Conservation (phyloP, 257 asterid species). For the Linderniella brevidens region DNA sequence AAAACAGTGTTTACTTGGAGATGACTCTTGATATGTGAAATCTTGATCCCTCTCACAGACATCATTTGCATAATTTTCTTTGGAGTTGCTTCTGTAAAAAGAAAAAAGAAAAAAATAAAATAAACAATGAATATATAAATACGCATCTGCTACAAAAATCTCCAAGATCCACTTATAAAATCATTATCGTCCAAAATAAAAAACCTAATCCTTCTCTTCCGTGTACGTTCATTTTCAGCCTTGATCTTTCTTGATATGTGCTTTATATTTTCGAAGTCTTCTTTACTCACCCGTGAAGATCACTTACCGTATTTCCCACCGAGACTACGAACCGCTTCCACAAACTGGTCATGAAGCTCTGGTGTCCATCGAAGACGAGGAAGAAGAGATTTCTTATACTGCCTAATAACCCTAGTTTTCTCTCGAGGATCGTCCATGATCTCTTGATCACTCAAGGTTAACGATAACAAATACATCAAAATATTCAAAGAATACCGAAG, state of each 20-base stretch:
- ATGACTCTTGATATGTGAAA: conserved; percentile 44
- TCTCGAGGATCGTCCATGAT: conserved; percentile 7
- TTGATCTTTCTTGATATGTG: neutral
- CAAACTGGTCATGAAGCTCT: conserved; percentile 25
- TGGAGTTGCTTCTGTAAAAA: conserved; percentile 35
- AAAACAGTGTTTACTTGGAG: conserved; percentile 24
- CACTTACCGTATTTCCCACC: conserved; percentile 28
- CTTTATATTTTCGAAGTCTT: neutral
- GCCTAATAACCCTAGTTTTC: conserved; percentile 17
- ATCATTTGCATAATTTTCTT: conserved; percentile 33
- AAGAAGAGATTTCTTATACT: conserved; percentile 19
- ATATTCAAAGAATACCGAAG: too few species aligned
- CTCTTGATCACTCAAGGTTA: conserved; percentile 1
- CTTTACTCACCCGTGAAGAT: neutral
- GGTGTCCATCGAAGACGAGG: conserved; percentile 35
- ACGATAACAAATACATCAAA: neutral
- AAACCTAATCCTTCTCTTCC: too few species aligned
- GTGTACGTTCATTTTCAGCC: neutral
- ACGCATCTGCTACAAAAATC: neutral
- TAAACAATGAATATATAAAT: neutral
- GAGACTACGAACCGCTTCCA: conserved; percentile 21
- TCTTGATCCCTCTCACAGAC: conserved; percentile 25
- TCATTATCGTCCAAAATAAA: too few species aligned
- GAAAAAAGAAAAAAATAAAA: neutral
- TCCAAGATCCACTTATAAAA: too few species aligned